phyloP scores from a whole-genome alignment of 306 rosid genomes.

The Vigna angularis region DNA sequence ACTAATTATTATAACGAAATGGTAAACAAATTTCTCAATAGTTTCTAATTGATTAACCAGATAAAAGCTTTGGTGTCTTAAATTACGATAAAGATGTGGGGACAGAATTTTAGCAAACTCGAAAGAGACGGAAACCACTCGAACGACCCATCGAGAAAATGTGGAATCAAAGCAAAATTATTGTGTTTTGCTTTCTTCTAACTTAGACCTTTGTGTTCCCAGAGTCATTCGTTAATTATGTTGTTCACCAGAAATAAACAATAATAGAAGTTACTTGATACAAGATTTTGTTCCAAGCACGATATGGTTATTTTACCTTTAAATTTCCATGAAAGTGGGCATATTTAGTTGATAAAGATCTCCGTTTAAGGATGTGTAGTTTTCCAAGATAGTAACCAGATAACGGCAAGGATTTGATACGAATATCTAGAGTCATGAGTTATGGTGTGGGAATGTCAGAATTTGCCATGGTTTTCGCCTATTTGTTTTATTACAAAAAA shows the following conservation, averaged over 20 bases:
- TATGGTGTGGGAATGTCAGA: not conserved
- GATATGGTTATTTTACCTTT: not conserved
- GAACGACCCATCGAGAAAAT: conserved; percentile 18
- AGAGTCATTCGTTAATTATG: not conserved
- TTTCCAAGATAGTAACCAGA: not conserved
- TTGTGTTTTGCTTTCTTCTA: not conserved
- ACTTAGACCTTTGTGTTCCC: not conserved
- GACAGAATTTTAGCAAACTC: conserved; percentile 22
- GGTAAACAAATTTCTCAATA: too few species aligned
- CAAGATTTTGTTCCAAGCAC: not conserved
- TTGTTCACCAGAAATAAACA: conserved; percentile 1
- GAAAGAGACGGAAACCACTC: conserved; percentile 14
- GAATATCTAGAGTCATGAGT: not conserved
- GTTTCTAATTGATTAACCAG: too few species aligned
- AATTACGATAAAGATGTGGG: not conserved
- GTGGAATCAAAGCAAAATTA: conserved; percentile 28
- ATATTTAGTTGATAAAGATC: not conserved
- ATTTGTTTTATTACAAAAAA: not conserved
- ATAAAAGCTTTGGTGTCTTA: not conserved
- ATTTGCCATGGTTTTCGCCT: not conserved
- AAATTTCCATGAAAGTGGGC: not conserved
- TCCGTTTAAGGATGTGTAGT: not conserved
- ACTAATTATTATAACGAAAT: too few species aligned
- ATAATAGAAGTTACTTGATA: not conserved
- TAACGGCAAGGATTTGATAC: not conserved